Evolutionary conservation across 1,139 yeast species (phyloP), one percentile per base, ranked within the genome.

Genomic region (Kurtzmaniella quercitrusa): DNA sequence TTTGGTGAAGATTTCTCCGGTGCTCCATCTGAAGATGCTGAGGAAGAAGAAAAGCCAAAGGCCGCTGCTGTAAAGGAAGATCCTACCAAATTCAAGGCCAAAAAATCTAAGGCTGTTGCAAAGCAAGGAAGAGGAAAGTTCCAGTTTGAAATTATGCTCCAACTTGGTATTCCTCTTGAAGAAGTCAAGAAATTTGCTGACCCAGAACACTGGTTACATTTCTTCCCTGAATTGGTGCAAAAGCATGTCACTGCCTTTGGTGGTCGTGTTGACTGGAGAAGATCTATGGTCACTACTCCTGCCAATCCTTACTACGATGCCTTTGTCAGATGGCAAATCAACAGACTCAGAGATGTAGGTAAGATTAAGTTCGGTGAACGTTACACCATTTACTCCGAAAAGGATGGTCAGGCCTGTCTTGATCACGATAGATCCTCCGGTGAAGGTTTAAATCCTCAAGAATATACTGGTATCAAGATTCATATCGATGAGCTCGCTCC

Each of bases 391-490:
- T 93, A 88, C 70, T 91, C 98, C 36, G 96, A 91, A 60, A 91
- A 87, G 71, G 98, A 93, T 68, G 97, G 97, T 48, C 99, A 93
- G 73, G 95, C 98, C 38, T 93, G 99, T 76, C 91, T 93, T 89
- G 98, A 93, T 67, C 99, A 93, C 66, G 99, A 93, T 68, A 85
- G 99, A 76, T 85, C 80, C 65, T 80, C 93, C 41, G 99, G 99
- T 61, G 99, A 93, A 73, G 98, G 95, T 63, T 91, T 93, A 41
- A 80, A 84, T 53, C 97, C 98, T 36, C 98, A 94, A 68, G 98
- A 93, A 66, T 93, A 93, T 66, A 83, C 89, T 36, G 97, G 94
- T 56, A 82, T 93, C 60, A 93, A 93, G 76, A 93, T 93, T 58
- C 71, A 76, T 63, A 76, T 86, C 39, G 64, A 74, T 34, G 87